These are phyloP conservation scores for Isochrysis galbana DNA, from an alignment of 78 protist species.

Conservation along the genomic window DNA sequence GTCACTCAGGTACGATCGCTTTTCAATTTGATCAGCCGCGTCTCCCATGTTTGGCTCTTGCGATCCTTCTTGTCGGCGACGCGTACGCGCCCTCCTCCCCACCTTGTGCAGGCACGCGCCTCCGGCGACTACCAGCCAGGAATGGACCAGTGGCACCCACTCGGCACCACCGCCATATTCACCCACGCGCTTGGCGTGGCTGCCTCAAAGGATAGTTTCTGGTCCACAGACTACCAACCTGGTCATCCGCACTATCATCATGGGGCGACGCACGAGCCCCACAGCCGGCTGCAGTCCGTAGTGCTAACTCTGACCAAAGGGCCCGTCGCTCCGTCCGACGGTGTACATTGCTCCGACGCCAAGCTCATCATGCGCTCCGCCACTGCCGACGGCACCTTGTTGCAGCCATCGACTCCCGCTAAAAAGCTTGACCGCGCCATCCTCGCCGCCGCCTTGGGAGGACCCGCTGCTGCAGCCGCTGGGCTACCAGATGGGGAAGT, in stretches of 20 bases:
- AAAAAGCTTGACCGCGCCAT: not conserved
- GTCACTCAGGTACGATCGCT: constrained; percentile 64
- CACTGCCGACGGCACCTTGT: constrained; percentile 36
- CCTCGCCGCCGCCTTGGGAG: not conserved
- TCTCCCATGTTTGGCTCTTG: too few relatives aligned
- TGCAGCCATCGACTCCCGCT: constrained; percentile 2
- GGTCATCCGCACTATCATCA: not conserved
- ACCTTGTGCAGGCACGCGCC: constrained; percentile 57
- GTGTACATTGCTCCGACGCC: not conserved
- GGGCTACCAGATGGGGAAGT: not conserved
- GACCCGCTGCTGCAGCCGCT: not conserved
- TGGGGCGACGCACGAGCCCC: not conserved
- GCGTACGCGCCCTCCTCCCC: too few relatives aligned
- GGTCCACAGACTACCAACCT: constrained; percentile 4
- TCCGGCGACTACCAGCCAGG: constrained; percentile 60
- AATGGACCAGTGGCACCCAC: constrained; percentile 49
- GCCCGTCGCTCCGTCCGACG: constrained; percentile 50
- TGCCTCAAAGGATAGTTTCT: constrained; percentile 61
- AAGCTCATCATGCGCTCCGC: constrained; percentile 23
- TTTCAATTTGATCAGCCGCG: too few relatives aligned
- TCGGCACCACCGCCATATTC: constrained; percentile 48
- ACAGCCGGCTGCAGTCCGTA: constrained; percentile 29
- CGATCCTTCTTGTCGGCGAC: too few relatives aligned
- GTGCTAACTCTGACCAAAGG: constrained; percentile 42
- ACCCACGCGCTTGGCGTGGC: constrained; percentile 55